Evolutionary conservation across 2,329 filamentous ascomycete species (phyloP), one percentile per base, ranked within the genome.

Genomic region (Neocucurbitaria cava): DNA sequence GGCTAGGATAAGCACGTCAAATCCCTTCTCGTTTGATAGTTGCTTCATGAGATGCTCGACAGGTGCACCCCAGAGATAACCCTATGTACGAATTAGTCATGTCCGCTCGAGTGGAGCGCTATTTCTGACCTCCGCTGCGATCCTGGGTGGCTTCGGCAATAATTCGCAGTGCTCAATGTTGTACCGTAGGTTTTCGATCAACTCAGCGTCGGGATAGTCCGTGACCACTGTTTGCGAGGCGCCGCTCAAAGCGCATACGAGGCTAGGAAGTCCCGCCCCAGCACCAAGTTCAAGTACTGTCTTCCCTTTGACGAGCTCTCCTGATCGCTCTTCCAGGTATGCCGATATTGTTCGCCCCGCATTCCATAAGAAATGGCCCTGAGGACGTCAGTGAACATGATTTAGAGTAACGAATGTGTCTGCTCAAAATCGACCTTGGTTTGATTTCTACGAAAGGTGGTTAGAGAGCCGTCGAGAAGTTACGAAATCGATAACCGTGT

Each of bases 351-450:
- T 86, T 58, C 90, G 89, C 56, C 89, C 89, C 56, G 91, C 93
- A 75, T 97, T 96, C 94, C 94, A 98, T 26, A 97, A 84, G 61
- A 90, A 84, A 76, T 97, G 91, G 15, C 91, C 93, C 86, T 74
- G 52, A 17, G 21, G 20, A 33, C 17, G 61, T 72, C 50, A 70
- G 66, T 61, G 23, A 49, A 3, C 11, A 35, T 50, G 40, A 31
- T 20, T 18, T n/a, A 30, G 38, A 15, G 21, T 21, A 30, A 21
- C 39, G 24, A 21, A n/a, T 30, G 13, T 28, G 18, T 26, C 31
- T 40, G n/a, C 24, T 10, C 5, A 17, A 3, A 36, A 21, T 28
- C 21, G 36, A 24, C 21, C 26, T 21, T n/a, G 33, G 15, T 38
- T 20, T 18, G 13, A 39, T 15, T 10, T 38, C 21, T 18, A 26